Evolutionary conservation across 202 grass and related monocot species (phyloP), one percentile per base, ranked within the genome.

Genomic region (Panicum virgatum): DNA sequence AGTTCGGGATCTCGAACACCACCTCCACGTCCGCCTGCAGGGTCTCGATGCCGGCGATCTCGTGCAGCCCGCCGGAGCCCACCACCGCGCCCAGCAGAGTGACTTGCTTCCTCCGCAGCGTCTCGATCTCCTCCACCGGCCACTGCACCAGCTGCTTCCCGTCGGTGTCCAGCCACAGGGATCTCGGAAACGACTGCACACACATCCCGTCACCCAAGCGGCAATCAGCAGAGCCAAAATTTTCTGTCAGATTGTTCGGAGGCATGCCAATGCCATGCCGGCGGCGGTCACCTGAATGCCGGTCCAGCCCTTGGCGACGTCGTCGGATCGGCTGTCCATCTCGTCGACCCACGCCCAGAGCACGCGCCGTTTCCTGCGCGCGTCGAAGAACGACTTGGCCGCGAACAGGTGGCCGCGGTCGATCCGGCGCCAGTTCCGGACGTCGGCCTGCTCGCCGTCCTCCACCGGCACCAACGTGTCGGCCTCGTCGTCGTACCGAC

Each of bases 301-400:
- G 50, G 89, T 29, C 92, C 89, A 91, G 20, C 80, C 89, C 65
- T 81, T 87, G 65, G 62, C 71, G 22, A 85, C 45, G 26, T 83
- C 83, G 25, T 83, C 79, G 39, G 52, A 16, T 18, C 25, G 6
- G 34, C 62, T 75, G 71, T 94, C 92, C 1, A 73, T 85, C 61
- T 94, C 89, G 71, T 87, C 78, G 13, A 81, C 66, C 89, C 89
- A 87, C 18, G 66, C 66, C 84, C 83, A 85, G 56, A 82, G 30
- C 73, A 94, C 83, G 18, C 83, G 81, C 23, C 86, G 87, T 3
- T 62, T 79, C 61, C 80, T 87, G 16, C 83, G 64, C 23, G 36
- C 73, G 73, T 91, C 89, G 54, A 85, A 94, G 77, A 91, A 91
- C 4, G 92, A 73, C 89, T 94, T 91, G 16, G 86, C 82, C 0